Percentiles rank a stretch among this genome's conserved stretches.
Evolutionary conservation across 306 rosid species (phyloP).

Genomic region (Corylus avellana): DNA sequence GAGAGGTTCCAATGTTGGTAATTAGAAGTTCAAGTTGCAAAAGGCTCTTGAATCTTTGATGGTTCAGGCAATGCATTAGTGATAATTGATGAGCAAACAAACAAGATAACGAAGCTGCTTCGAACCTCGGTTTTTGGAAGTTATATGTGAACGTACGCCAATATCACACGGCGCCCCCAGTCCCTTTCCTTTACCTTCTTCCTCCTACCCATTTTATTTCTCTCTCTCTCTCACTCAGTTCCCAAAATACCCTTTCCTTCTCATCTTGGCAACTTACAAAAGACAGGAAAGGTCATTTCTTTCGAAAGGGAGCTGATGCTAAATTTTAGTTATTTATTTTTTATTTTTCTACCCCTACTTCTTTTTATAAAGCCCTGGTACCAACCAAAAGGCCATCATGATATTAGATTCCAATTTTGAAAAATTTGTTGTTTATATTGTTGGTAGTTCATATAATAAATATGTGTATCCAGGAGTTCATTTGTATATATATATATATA

Average conservation of each 20-base stretch:
- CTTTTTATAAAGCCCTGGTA: not conserved
- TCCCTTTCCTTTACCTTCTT: slow-evolving; percentile 16
- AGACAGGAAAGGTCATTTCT: not conserved
- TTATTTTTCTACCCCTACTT: not conserved
- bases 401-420: too few relatives aligned
- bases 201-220: not conserved
- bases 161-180: not conserved
- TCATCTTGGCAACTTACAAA: not conserved
- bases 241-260: slow-evolving; percentile 28
- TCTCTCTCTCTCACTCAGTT: not conserved
- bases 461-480: too few relatives aligned
- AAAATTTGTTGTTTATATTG: too few relatives aligned
- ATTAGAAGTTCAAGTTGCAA: too few relatives aligned
- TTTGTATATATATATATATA: too few relatives aligned
- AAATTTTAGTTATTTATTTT: not conserved
- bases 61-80: not conserved
- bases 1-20: too few relatives aligned
- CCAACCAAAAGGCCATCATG: not conserved
- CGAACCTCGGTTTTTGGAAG: slow-evolving; percentile 47
- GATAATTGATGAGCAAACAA: slow-evolving; percentile 41
- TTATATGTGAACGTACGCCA: slow-evolving; percentile 16
- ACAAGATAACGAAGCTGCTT: slow-evolving; percentile 63
- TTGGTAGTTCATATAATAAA: too few relatives aligned
- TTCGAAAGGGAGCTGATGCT: too few relatives aligned
- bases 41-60: too few relatives aligned